These are phyloP conservation scores for Gaertneriomyces semiglobifer DNA, from an alignment of 192 early-diverging fungal genomes.

Conservation along the genomic window DNA sequence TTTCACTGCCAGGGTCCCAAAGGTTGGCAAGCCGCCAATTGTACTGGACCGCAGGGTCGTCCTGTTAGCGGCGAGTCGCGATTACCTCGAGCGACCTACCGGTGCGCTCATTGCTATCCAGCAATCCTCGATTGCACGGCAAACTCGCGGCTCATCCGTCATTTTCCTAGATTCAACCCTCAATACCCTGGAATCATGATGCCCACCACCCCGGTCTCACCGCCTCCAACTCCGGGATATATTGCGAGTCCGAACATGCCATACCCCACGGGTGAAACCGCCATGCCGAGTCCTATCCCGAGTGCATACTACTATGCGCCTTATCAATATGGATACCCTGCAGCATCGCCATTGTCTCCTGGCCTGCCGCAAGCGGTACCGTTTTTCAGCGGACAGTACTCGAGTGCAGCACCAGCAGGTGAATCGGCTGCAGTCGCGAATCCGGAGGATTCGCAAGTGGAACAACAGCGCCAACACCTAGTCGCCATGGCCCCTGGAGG, in stretches of 20 bases:
- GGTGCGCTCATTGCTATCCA: background rate
- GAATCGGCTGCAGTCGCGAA: background rate
- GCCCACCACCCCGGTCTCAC: background rate
- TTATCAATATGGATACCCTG: conserved; percentile 2
- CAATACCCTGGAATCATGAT: background rate
- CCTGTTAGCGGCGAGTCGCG: conserved; percentile 77
- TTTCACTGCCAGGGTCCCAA: conserved; percentile 62
- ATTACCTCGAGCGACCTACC: conserved; percentile 15
- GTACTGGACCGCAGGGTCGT: conserved; percentile 68
- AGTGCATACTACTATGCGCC: conserved; percentile 1
- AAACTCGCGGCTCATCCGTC: background rate
- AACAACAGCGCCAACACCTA: background rate
- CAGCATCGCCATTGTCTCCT: background rate
- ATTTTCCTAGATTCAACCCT: background rate
- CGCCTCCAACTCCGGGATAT: background rate
- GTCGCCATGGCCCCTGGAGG: conserved; percentile 2
- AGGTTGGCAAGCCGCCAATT: conserved; percentile 77
- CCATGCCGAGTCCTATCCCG: too few relatives aligned
- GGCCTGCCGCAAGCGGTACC: background rate
- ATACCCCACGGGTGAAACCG: too few relatives aligned
- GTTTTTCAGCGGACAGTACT: background rate
- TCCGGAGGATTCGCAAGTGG: background rate
- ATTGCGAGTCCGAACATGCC: too few relatives aligned
- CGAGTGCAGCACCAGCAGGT: background rate
- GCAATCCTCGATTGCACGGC: background rate